Conservation (phyloP, 495 filamentous ascomycete genomes). For the Podospora bellae-mahoneyi region DNA sequence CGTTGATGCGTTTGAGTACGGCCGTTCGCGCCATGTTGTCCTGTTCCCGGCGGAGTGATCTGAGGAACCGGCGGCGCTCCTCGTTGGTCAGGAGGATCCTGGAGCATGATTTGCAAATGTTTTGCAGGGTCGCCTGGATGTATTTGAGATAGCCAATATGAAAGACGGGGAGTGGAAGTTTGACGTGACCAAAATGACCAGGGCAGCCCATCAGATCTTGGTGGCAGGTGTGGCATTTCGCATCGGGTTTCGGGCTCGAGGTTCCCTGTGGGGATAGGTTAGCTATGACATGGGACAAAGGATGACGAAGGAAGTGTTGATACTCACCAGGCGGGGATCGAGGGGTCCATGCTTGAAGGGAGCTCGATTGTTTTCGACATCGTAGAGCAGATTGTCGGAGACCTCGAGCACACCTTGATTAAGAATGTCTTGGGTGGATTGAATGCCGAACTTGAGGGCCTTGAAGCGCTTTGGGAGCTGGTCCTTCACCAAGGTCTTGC, state of each 20-base stretch:
- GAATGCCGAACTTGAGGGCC: slow-evolving; percentile 88
- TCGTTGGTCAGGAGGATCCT: slow-evolving; percentile 73
- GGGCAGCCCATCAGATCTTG: slow-evolving; percentile 74
- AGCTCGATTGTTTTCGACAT: slow-evolving; percentile 67
- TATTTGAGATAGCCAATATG: slow-evolving; percentile 94
- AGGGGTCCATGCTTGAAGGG: slow-evolving; percentile 78
- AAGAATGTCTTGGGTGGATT: slow-evolving; percentile 88
- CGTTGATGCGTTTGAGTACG: slow-evolving; percentile 81
- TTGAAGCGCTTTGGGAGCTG: slow-evolving; percentile 84
- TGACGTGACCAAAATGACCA: slow-evolving; percentile 91
- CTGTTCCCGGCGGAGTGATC: slow-evolving; percentile 74
- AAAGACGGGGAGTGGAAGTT: slow-evolving; percentile 84
- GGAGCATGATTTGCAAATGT: slow-evolving; percentile 88
- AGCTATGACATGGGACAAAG: neutral
- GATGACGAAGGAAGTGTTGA: neutral
- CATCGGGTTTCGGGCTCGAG: slow-evolving; percentile 61
- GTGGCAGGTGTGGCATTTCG: slow-evolving; percentile 75
- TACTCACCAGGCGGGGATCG: slow-evolving; percentile 67
- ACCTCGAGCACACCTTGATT: slow-evolving; percentile 92
- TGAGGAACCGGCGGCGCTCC: slow-evolving; percentile 68
- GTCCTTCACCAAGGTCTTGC: slow-evolving; percentile 75
- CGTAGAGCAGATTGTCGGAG: slow-evolving; percentile 84
- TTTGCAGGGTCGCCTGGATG: slow-evolving; percentile 81
- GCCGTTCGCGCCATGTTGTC: slow-evolving; percentile 77
- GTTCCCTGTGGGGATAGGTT: slow-evolving; percentile 53